phyloP scores from a whole-genome alignment of 495 filamentous ascomycete genomes.

The Aspergillus carlsbadensis region DNA sequence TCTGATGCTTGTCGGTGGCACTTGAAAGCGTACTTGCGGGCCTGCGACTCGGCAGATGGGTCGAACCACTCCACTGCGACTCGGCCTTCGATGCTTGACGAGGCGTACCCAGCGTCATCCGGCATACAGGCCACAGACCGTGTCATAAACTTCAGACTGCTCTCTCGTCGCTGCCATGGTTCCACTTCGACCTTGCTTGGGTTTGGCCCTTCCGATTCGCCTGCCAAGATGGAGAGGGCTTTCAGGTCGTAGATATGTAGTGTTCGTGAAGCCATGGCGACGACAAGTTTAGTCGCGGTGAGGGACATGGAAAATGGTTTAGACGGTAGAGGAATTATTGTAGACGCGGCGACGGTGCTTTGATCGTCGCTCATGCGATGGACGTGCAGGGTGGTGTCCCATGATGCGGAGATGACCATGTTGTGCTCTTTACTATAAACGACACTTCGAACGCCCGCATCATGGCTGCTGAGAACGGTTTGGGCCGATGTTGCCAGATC shows the following conservation, averaged over 20 bases:
- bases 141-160: conserved; percentile 92
- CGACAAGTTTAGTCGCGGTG: conserved; percentile 78
- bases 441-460: conserved; percentile 74
- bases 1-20: conserved; percentile 80
- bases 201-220: conserved; percentile 42
- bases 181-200: conserved; percentile 56
- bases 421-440: conserved; percentile 75
- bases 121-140: conserved; percentile 96
- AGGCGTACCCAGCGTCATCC: conserved; percentile 87
- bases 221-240: conserved; percentile 54
- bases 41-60: conserved; percentile 76
- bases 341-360: conserved; percentile 43
- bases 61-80: conserved; percentile 98
- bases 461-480: conserved; percentile 74
- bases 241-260: conserved; percentile 91
- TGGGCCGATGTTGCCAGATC: conserved; percentile 70
- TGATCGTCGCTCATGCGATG: conserved; percentile 55
- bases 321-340: conserved; percentile 66
- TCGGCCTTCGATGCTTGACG: conserved; percentile 84
- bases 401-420: conserved; percentile 83
- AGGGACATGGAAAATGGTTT: conserved; percentile 88
- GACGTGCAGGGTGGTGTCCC: conserved; percentile 88
- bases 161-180: conserved; percentile 89
- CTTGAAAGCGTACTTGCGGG: conserved; percentile 96
- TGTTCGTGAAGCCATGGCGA: conserved; percentile 90